Conservation (phyloP, 2,329 filamentous ascomycete genomes). For the Aspergillus neotritici region DNA sequence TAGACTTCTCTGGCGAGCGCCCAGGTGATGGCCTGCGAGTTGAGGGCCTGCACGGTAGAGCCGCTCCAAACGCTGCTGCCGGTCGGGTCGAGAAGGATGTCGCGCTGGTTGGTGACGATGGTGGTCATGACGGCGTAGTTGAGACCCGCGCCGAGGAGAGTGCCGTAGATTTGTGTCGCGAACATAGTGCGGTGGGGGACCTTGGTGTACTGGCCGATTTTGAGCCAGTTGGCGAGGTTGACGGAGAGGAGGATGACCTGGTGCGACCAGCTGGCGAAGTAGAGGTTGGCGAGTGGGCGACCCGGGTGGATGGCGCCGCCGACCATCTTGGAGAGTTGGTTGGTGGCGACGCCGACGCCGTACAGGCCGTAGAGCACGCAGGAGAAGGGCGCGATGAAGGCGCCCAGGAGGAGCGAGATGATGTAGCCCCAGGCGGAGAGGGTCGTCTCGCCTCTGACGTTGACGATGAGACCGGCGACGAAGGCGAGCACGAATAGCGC, state of each 20-base stretch:
- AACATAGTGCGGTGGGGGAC: slow-evolving; percentile 54
- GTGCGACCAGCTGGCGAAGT: slow-evolving; percentile 27
- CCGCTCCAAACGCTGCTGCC: slow-evolving; percentile 52
- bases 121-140: slow-evolving; percentile 54
- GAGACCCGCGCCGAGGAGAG: slow-evolving; percentile 49
- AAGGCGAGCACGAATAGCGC: slow-evolving; percentile 41
- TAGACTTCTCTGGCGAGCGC: slow-evolving; percentile 53
- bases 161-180: slow-evolving; percentile 52
- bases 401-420: slow-evolving; percentile 37
- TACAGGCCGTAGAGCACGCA: slow-evolving; percentile 18
- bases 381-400: slow-evolving; percentile 47
- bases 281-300: slow-evolving; percentile 21
- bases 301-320: slow-evolving; percentile 21
- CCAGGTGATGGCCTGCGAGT: slow-evolving; percentile 34
- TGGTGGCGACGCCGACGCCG: slow-evolving; percentile 15
- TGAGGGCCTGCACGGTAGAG: slow-evolving; percentile 43
- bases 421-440: slow-evolving; percentile 47
- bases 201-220: slow-evolving; percentile 39
- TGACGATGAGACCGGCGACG: slow-evolving; percentile 44
- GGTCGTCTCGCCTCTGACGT: slow-evolving; percentile 44
- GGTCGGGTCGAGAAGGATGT: slow-evolving; percentile 41
- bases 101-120: slow-evolving; percentile 48
- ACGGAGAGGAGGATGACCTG: slow-evolving; percentile 23
- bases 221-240: slow-evolving; percentile 19
- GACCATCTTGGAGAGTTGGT: slow-evolving; percentile 25